These are phyloP conservation scores for Thelonectria blattea DNA, from an alignment of 2,329 filamentous ascomycete species.

Conservation along the genomic window DNA sequence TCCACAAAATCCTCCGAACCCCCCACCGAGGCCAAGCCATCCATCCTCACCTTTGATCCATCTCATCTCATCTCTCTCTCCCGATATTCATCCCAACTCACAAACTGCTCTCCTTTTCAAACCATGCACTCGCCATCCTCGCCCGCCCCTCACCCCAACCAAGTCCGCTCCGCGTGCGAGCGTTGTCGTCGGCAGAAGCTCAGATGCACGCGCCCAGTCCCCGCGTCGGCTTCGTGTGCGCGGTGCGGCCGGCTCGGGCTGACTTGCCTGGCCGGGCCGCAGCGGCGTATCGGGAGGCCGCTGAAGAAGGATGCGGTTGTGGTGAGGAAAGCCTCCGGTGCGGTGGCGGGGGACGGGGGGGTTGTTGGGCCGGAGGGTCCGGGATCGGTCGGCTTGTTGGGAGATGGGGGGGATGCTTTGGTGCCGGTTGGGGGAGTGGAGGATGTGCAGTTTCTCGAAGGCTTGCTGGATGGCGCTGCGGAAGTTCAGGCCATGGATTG, in stretches of 20 bases:
- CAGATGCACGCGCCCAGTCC: conserved; percentile 38
- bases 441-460: conserved; percentile 27
- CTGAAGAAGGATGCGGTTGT: conserved; percentile 29
- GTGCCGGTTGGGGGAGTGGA: not conserved
- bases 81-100: not conserved
- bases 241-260: conserved; percentile 40
- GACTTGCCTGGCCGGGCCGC: conserved; percentile 38
- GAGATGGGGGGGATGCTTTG: not conserved
- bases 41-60: not conserved
- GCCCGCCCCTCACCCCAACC: conserved; percentile 38
- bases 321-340: conserved; percentile 17
- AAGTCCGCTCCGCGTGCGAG: conserved; percentile 43
- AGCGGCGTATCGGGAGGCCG: conserved; percentile 42
- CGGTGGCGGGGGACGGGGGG: not conserved
- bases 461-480: conserved; percentile 22
- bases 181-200: conserved; percentile 43
- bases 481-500: conserved; percentile 11
- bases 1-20: conserved; percentile 30
- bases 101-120: not conserved
- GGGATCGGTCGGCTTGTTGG: not conserved
- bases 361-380: not conserved
- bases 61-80: not conserved
- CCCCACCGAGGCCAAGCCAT: not conserved
- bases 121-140: conserved; percentile 23
- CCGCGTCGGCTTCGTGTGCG: conserved; percentile 32